Evolutionary conservation across 2,329 filamentous ascomycete genomes (phyloP), one percentile per base, ranked within the genome.

Genomic region (Elsinoe perseae): DNA sequence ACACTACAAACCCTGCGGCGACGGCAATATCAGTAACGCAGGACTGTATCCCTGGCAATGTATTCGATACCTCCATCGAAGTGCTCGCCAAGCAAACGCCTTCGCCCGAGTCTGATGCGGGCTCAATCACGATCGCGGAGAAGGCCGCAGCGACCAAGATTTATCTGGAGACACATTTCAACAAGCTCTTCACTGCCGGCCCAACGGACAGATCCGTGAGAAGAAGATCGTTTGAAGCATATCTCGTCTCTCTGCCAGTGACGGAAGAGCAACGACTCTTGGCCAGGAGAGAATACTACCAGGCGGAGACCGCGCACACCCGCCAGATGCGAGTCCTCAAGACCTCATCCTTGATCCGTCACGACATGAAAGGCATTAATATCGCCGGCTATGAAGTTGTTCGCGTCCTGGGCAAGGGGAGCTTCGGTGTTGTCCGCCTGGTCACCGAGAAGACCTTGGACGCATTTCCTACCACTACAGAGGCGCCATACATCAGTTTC

Each of bases 381-480:
- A 68, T 79, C 20, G 80, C 82, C 7, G 81, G 83, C n/a, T 96
- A 92, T 65, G 86, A 95, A 61, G 77, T 85, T 10, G 73, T 97
- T 27, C 87, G 90, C 62, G 78, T 95, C 16, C 77, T 97, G 4
- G 91, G 93, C 0, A 95, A 93, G 68, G 92, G 93, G 7, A 96
- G 91, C 66, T 98, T 97, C 71, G 92, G 93, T 0, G 85, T 95
- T 21, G 93, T 98, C 14, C 82, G 86, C 44, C 77, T 98, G 32
- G 91, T 97, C 1, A 84, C 83, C 56, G 86, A 91, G 67, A 25
- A 44, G 18, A 16, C 3, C 9, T 28, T 32, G 14, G 28, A 52
- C 23, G 16, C 23, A 50, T 27, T 36, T n/a, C 16, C 7, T 16
- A 38, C 10, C 30, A 54, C 5, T 12, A 44, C 16, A 25, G 36